Evolutionary conservation across 257 asterid species (phyloP), one percentile per base, ranked within the genome.

Genomic region (Lycium ferocissimum): DNA sequence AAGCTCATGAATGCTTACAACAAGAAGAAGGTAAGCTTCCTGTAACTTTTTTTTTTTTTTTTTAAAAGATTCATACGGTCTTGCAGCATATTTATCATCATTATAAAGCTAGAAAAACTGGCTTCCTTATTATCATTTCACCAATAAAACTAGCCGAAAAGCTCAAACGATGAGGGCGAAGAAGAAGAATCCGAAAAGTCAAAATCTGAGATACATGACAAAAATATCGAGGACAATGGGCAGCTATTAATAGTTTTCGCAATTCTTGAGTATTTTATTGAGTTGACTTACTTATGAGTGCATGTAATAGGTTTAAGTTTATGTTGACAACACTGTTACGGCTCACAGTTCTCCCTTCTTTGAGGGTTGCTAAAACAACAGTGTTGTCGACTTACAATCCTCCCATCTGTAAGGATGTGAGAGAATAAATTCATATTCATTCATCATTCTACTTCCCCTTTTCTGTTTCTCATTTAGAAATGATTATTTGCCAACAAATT

Each of bases 1-100:
- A 94, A 89, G 89, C 91, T 92, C 61, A 89, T 95, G 94, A 86
- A 87, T 79, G 92, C 97, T 82, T 95, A 94, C 91, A 94, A 93
- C 89, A 95, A 92, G 87, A 92, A 95, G 89, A 94, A 91, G 95
- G 98, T 92, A 43, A 85, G 53, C 1, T 5, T 53, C 12, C 73
- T 69, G 22, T 56, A 40, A 47, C 20, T 15, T 12, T 69, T 75
- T 53, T 15, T 12, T 69, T 75, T 53, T 7, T 40, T 26, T 26
- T 7, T 40, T 56, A 80, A 62, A 33, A 22, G 63, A 12, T 22
- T 58, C 40, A 1, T 70, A n/a, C 8, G 33, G 63, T 40, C 56
- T 20, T 81, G 45, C 26, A 59, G 33, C 71, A 70, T 35, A 63
- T 17, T 35, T 14, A 26, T 43, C 40, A 22, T 10, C 6, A 58